Base-by-base conservation (phyloP, 169 alveolate species). In the Cryptosporidium ubiquitum region DNA sequence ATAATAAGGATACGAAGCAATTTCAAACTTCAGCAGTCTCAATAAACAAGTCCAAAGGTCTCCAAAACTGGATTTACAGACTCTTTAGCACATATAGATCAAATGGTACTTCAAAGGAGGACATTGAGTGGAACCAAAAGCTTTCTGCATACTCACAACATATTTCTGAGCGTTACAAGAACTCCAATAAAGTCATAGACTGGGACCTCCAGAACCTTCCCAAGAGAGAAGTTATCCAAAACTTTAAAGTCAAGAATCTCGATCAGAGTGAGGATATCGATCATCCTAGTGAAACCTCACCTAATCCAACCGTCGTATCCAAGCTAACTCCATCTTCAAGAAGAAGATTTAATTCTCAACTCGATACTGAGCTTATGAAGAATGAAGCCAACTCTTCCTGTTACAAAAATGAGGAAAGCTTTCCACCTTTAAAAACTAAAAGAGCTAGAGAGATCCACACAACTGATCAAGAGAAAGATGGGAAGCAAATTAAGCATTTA, bases 121-220 rank as follows among this genome's bases (percentile, higher is more conserved):
- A 79, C 40, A 60, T 79, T 18, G 89, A 79, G 29, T 79, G 89
- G 89, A 79, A 79, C 40, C 55, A 79, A 29, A 79, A 79, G 42
- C 73, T 79, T 29, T 79, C 68, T 14, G 9, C 37, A 9, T 79
- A 79, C 37, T 58, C 89, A 16, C 52, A 60, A 39, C 31, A 79
- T 40, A 47, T 79, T 44, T 61, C 74, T 29, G 75, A 79, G 35
- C 60, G 55, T 20, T 79, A 35, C 31, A 79, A 37, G 29, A 66
- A 39, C 39, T 58, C 89, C 20, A 64, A 61, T 12, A 79, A 79
- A 51, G 31, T 26, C 7, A 64, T 79, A 12, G 89, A 79, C 37
- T 79, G 89, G 89, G 68, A 61, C n/a, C 68, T 58, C 20, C 89
- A 79, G 23, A 58, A 39, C 26, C 58, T 79, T 29, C 89, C 89